Evolutionary conservation across 2,329 filamentous ascomycete genomes (phyloP), one percentile per base, ranked within the genome.

Genomic region (Paraphaeosphaeria minitans): DNA sequence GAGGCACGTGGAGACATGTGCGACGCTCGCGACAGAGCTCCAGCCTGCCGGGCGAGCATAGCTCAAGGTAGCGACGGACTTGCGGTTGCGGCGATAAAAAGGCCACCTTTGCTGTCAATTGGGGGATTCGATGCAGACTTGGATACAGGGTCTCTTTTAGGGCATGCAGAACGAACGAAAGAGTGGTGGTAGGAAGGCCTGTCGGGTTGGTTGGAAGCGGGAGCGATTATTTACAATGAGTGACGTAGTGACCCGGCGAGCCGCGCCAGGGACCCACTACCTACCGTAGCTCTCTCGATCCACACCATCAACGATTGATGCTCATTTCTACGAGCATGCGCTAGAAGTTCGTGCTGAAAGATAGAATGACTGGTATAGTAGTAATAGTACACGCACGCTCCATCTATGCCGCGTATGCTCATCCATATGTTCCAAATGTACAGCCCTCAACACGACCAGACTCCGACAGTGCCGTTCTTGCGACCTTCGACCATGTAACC

Each of bases 401-500:
- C 24, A n/a, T 42, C 37, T 41, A 13, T 31, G 16, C 35, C 16
- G 22, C 49, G 27, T 39, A 22, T 47, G 19, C 50, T 33, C n/a
- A 27, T 41, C 16, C 31, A 37, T 62, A 56, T 61, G 39, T 60
- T 49, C 51, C 37, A 54, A 60, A 56, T 60, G 55, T 60, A 62
- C 58, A 63, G 21, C 4, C 19, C 16, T 63, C 65, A 77, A 57
- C 75, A 78, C 9, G 75, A 77, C 95, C 95, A 99, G 52, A 96
- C 89, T 41, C 93, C 95, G 31, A 99, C 88, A 55, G 90, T 85
- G 56, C 95, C 95, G 73, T 97, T 92, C 69, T 85, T 88, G 64
- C 95, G 86, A 39, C 95, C 95, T 77, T 98, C 95, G 2, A 96
- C 86, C 73, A 98, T 81, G 78, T 97, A 99, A 0, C 95, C 95